These are phyloP conservation scores for Paramecium bursaria DNA, from an alignment of 73 alveolate genomes.

Conservation along the genomic window DNA sequence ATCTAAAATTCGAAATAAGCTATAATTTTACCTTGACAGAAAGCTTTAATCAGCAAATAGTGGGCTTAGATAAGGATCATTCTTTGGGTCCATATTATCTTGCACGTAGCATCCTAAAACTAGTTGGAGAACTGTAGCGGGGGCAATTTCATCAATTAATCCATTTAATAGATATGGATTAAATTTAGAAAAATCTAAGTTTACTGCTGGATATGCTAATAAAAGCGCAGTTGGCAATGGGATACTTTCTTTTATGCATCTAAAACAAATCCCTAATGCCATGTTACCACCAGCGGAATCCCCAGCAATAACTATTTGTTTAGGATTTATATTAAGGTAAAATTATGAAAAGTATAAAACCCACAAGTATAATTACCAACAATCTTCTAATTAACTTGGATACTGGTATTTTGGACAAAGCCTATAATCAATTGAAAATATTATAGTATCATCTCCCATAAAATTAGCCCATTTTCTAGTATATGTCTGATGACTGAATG, in stretches of 20 bases:
- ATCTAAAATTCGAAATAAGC: background rate
- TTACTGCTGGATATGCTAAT: conserved; percentile 88
- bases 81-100: conserved; percentile 65
- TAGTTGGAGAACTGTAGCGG: conserved; percentile 81
- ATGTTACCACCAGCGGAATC: conserved; percentile 99
- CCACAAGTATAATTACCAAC: conserved; percentile 91
- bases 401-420: conserved; percentile 90
- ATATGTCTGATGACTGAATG: conserved; percentile 88
- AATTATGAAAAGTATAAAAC: conserved; percentile 76
- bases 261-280: conserved; percentile 85
- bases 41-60: conserved; percentile 60
- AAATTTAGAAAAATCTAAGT: conserved; percentile 73
- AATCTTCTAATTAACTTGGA: conserved; percentile 91
- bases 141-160: conserved; percentile 82
- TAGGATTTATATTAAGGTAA: conserved; percentile 73
- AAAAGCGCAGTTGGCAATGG: conserved; percentile 90
- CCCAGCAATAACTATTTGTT: conserved; percentile 77
- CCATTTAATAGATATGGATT: conserved; percentile 81
- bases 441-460: conserved; percentile 47
- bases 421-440: conserved; percentile 88
- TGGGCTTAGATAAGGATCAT: conserved; percentile 83
- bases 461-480: conserved; percentile 79
- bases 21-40: conserved; percentile 17
- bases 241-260: conserved; percentile 79
- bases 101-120: conserved; percentile 84